Evolutionary conservation across 768 basidiomycete genomes (phyloP).

Genomic region (Mycena olivaceomarginata): DNA sequence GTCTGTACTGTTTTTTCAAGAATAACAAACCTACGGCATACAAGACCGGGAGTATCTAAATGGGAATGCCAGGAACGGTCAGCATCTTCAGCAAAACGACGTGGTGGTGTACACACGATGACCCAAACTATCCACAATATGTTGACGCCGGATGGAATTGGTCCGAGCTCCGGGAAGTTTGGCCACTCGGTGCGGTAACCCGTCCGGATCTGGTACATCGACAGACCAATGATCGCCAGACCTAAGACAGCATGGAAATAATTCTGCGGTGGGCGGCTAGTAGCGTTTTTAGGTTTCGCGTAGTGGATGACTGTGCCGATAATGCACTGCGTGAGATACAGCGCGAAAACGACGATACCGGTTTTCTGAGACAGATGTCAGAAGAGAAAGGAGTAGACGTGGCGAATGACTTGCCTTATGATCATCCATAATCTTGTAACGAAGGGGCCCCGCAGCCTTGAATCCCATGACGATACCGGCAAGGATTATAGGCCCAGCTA

Average conservation of each 20-base stretch:
- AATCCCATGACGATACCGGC: conserved; percentile 66
- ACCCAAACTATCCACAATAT: conserved; percentile 69
- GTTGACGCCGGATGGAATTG: conserved; percentile 57
- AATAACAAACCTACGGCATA: conserved; percentile 66
- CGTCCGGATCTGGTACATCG: conserved; percentile 67
- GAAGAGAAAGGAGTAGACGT: background rate
- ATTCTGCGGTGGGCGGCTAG: conserved; percentile 69
- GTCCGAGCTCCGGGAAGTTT: conserved; percentile 59
- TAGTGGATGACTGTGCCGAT: conserved; percentile 73
- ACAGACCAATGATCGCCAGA: conserved; percentile 66
- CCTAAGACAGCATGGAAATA: conserved; percentile 75
- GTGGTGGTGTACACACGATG: conserved; percentile 57
- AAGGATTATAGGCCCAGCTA: conserved; percentile 66
- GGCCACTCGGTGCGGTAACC: conserved; percentile 72
- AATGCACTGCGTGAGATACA: conserved; percentile 68
- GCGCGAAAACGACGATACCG: conserved; percentile 68
- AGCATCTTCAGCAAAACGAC: background rate
- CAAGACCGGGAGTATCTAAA: conserved; percentile 64
- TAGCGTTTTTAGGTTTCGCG: conserved; percentile 61
- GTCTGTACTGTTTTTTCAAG: conserved; percentile 67
- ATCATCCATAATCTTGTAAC: conserved; percentile 60
- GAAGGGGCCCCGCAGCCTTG: conserved; percentile 57
- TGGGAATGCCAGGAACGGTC: conserved; percentile 6
- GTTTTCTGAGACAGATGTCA: conserved; percentile 56
- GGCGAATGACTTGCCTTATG: conserved; percentile 64